Conservation (phyloP, 2,329 filamentous ascomycete species). For the Fusarium robinianum region DNA sequence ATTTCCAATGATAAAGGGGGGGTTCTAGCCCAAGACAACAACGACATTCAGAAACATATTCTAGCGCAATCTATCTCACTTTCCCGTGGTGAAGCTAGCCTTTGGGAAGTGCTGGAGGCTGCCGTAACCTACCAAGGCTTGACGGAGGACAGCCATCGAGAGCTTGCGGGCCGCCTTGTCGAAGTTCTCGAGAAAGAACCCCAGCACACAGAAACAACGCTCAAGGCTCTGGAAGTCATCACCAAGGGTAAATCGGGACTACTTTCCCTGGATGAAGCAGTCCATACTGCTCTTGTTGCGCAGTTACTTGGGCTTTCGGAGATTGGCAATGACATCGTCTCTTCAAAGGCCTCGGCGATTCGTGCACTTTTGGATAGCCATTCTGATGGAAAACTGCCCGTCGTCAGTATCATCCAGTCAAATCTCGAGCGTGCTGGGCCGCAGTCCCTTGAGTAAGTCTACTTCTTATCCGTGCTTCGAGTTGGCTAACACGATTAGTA, state of each 20-base stretch:
- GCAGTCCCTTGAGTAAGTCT: conserved; percentile 56
- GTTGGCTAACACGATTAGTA: conserved; percentile 41
- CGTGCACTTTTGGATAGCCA: conserved; percentile 52
- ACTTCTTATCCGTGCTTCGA: not conserved
- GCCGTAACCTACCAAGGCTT: conserved; percentile 51
- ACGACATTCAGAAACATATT: conserved; percentile 54
- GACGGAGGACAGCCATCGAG: conserved; percentile 40
- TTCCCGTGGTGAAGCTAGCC: conserved; percentile 39
- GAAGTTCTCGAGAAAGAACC: conserved; percentile 40
- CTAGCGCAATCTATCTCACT: conserved; percentile 47
- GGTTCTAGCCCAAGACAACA: conserved; percentile 44
- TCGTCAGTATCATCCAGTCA: conserved; percentile 57
- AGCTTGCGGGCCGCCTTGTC: conserved; percentile 44
- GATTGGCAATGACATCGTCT: conserved; percentile 45
- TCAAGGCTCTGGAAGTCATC: conserved; percentile 55
- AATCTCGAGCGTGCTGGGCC: conserved; percentile 56
- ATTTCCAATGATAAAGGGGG: conserved; percentile 51
- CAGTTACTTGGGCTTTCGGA: conserved; percentile 60
- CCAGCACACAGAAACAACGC: conserved; percentile 34
- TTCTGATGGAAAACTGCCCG: conserved; percentile 48
- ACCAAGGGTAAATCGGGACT: conserved; percentile 50
- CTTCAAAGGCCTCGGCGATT: conserved; percentile 49
- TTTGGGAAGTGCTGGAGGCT: conserved; percentile 55
- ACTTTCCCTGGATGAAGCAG: conserved; percentile 49
- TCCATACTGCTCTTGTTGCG: conserved; percentile 56